These are phyloP conservation scores for Trichoderma koningiopsis DNA, from an alignment of 2,329 filamentous ascomycete genomes.

Conservation along the genomic window DNA sequence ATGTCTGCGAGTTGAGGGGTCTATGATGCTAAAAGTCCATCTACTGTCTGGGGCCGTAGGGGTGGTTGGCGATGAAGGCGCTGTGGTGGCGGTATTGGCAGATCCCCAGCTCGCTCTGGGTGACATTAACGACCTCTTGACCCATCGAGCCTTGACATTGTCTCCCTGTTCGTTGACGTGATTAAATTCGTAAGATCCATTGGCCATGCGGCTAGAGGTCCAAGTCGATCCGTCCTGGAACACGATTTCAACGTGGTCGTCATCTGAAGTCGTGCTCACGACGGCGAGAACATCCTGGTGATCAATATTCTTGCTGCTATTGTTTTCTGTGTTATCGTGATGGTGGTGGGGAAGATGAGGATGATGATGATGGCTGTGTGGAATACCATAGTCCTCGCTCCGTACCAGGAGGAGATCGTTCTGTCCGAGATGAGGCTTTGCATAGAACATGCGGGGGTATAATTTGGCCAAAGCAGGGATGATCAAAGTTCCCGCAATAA, in stretches of 20 bases:
- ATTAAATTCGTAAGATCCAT: constrained; percentile 68
- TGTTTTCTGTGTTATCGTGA: constrained; percentile 40
- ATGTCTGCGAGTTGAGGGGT: constrained; percentile 68
- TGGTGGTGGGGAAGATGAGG: background rate
- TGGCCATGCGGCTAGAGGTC: constrained; percentile 54
- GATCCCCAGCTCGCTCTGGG: constrained; percentile 28
- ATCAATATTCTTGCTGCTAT: constrained; percentile 49
- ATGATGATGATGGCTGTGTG: constrained; percentile 34
- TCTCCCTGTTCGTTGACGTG: constrained; percentile 60
- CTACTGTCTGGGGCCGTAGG: constrained; percentile 49
- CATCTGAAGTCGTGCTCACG: constrained; percentile 61
- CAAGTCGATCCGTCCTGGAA: constrained; percentile 65
- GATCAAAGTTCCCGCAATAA: constrained; percentile 57
- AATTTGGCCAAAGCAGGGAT: constrained; percentile 61
- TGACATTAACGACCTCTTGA: constrained; percentile 47
- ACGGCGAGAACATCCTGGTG: constrained; percentile 64
- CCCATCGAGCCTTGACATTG: constrained; percentile 68
- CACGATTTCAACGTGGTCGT: constrained; percentile 65
- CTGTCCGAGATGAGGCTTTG: constrained; percentile 63
- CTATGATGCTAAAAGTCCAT: constrained; percentile 78
- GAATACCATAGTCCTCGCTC: constrained; percentile 64
- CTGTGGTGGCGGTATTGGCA: constrained; percentile 26
- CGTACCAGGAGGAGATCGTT: constrained; percentile 72
- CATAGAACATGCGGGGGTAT: constrained; percentile 65
- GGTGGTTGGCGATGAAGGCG: constrained; percentile 33